Conservation (phyloP, 2,329 filamentous ascomycete genomes). For the Ceratocystis lukuohia region DNA sequence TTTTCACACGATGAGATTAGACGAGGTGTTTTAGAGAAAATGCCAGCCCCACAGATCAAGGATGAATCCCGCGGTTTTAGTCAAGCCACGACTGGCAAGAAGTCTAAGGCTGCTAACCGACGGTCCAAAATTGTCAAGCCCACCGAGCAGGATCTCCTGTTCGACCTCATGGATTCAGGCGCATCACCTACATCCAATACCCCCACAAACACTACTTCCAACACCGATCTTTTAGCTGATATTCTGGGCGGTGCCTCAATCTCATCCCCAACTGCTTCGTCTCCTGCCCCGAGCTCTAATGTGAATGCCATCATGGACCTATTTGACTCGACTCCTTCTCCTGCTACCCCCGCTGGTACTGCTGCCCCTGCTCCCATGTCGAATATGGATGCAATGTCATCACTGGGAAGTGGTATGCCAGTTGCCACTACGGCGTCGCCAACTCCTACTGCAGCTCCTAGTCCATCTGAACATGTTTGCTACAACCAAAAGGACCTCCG, state of each 20-base stretch:
- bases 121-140: conserved; percentile 68
- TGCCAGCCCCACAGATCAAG: conserved; percentile 93
- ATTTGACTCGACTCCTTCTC: conserved; percentile 43
- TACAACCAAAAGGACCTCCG: conserved; percentile 79
- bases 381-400: conserved; percentile 37
- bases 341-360: conserved; percentile 23
- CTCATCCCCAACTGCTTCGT: conserved; percentile 27
- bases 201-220: conserved; percentile 39
- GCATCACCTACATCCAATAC: conserved; percentile 38
- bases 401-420: conserved; percentile 29
- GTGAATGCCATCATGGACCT: conserved; percentile 79
- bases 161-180: conserved; percentile 66
- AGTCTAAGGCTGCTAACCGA: conserved; percentile 56
- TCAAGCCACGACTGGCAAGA: conserved; percentile 50
- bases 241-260: conserved; percentile 67
- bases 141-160: conserved; percentile 78
- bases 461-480: conserved; percentile 49
- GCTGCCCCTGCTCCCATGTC: conserved; percentile 29
- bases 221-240: conserved; percentile 77
- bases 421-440: conserved; percentile 20
- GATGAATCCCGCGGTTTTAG: conserved; percentile 87
- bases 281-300: conserved; percentile 43
- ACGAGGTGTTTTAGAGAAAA: conserved; percentile 84
- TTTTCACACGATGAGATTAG: conserved; percentile 81
- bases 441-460: conserved; percentile 28